Conservation (phyloP, 495 filamentous ascomycete genomes). For the Neurospora sp. region DNA sequence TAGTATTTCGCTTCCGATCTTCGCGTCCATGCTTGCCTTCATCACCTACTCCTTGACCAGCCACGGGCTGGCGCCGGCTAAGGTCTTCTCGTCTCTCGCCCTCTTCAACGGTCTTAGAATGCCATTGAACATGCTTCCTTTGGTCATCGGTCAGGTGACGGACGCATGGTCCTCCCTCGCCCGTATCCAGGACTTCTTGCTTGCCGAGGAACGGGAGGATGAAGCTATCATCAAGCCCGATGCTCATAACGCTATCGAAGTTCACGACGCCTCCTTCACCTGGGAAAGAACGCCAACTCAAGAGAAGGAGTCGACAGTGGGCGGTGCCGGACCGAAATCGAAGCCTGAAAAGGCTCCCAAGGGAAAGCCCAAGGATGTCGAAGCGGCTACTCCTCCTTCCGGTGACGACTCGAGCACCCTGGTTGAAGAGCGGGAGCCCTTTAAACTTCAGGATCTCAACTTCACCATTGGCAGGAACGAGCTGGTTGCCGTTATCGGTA, state of each 20-base stretch:
- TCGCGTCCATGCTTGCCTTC: conserved; percentile 91
- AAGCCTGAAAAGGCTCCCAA: conserved; percentile 34
- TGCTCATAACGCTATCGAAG: conserved; percentile 56
- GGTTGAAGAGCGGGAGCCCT: conserved; percentile 56
- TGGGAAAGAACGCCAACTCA: conserved; percentile 75
- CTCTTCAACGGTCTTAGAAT: conserved; percentile 86
- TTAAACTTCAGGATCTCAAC: conserved; percentile 66
- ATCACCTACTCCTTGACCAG: conserved; percentile 79
- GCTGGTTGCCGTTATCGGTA: conserved; percentile 81
- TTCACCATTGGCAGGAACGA: conserved; percentile 71
- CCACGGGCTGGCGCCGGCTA: conserved; percentile 59
- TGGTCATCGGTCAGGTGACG: conserved; percentile 79
- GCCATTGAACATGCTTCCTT: conserved; percentile 76
- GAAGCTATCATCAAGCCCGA: conserved; percentile 53
- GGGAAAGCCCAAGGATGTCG: conserved; percentile 19
- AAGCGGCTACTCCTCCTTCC: conserved; percentile 5
- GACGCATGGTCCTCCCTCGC: conserved; percentile 79
- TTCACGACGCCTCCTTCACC: conserved; percentile 72
- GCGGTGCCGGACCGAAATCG: conserved; percentile 20
- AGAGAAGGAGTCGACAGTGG: conserved; percentile 36
- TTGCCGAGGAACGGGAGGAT: conserved; percentile 77
- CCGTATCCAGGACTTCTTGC: conserved; percentile 77
- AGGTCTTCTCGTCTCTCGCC: conserved; percentile 84
- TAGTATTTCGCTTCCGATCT: conserved; percentile 66
- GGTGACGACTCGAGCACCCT: conserved; percentile 45